A percentile compares a stretch with the other conserved stretches of the same genome.
Evolutionary conservation across 2,329 filamentous ascomycete species (phyloP).

Genomic region (Gliomastix tumulicola): DNA sequence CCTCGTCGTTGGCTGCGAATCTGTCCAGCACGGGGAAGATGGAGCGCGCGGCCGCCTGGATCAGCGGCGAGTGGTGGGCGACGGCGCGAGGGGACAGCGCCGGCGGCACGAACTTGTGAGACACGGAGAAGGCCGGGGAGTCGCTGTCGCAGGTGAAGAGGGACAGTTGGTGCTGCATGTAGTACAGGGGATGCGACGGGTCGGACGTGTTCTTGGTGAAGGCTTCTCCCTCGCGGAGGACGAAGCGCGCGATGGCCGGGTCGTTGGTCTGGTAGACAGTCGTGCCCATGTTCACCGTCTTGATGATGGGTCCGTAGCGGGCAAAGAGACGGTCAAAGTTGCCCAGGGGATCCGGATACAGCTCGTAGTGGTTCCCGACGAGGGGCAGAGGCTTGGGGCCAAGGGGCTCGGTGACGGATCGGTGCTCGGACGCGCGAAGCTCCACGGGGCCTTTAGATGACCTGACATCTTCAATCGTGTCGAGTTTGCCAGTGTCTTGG

Average conservation of each 20-base stretch:
- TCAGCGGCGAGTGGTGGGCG: slow-evolving; percentile 50
- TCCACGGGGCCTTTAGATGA: not conserved
- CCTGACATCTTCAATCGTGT: not conserved
- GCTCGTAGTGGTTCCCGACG: slow-evolving; percentile 46
- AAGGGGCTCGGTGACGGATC: slow-evolving; percentile 37
- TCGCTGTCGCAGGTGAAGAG: slow-evolving; percentile 44
- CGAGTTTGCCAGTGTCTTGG: not conserved
- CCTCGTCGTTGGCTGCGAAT: slow-evolving; percentile 37
- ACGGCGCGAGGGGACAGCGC: slow-evolving; percentile 53
- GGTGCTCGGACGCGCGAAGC: not conserved
- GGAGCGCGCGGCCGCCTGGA: slow-evolving; percentile 47
- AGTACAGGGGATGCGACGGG: slow-evolving; percentile 38
- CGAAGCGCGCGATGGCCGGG: slow-evolving; percentile 34
- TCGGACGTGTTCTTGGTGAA: slow-evolving; percentile 43
- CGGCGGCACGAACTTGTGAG: slow-evolving; percentile 57
- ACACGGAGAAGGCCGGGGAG: slow-evolving; percentile 37
- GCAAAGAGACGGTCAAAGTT: slow-evolving; percentile 49
- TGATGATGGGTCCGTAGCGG: slow-evolving; percentile 43
- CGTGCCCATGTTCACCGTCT: slow-evolving; percentile 44
- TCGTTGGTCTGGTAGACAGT: slow-evolving; percentile 43
- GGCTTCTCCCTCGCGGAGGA: slow-evolving; percentile 40
- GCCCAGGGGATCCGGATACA: slow-evolving; percentile 50
- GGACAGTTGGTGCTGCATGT: slow-evolving; percentile 33
- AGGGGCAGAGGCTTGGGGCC: slow-evolving; percentile 39
- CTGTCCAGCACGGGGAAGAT: slow-evolving; percentile 42